Percentiles rank a stretch among this genome's conserved stretches.
These are phyloP conservation scores for Shiraia sp. DNA, from an alignment of 2,329 filamentous ascomycete genomes.

Conservation along the genomic window DNA sequence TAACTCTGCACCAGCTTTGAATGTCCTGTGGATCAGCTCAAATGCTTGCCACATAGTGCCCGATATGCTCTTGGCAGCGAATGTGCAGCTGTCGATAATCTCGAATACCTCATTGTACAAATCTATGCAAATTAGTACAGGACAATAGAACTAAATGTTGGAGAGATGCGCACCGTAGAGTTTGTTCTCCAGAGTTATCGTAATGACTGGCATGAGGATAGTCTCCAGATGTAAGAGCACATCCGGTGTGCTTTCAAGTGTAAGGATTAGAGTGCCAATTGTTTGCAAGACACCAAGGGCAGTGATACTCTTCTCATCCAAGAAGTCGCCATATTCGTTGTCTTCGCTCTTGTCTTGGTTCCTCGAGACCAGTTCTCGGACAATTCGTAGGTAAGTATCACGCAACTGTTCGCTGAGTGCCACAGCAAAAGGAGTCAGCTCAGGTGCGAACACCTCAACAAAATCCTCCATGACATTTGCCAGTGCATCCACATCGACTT, in stretches of 20 bases:
- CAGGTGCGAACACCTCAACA: constrained; percentile 96
- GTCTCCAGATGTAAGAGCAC: constrained; percentile 93
- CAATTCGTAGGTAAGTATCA: constrained; percentile 93
- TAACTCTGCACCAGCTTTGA: constrained; percentile 94
- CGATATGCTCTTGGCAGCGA: constrained; percentile 93
- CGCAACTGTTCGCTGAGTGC: constrained; percentile 93
- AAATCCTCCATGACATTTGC: constrained; percentile 99
- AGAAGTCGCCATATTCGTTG: constrained; percentile 82
- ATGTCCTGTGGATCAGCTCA: constrained; percentile 92
- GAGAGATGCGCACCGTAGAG: constrained; percentile 69
- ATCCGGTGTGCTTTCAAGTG: constrained; percentile 94
- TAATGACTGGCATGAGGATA: constrained; percentile 95
- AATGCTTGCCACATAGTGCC: constrained; percentile 99
- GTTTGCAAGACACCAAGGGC: constrained; percentile 95
- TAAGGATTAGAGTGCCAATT: constrained; percentile 95
- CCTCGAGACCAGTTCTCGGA: constrained; percentile 87
- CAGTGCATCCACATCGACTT: constrained; percentile 94
- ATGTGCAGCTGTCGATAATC: constrained; percentile 99
- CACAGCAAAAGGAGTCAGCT: constrained; percentile 95
- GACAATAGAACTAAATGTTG: background rate
- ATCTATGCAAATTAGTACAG: constrained; percentile 56
- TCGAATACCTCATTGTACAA: constrained; percentile 98
- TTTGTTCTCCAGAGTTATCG: constrained; percentile 95
- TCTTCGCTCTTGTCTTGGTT: constrained; percentile 75
- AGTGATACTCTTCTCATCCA: constrained; percentile 98